Evolutionary conservation across 164 flowering plant species (phyloP).

Genomic region (Kingdonia uniflora): DNA sequence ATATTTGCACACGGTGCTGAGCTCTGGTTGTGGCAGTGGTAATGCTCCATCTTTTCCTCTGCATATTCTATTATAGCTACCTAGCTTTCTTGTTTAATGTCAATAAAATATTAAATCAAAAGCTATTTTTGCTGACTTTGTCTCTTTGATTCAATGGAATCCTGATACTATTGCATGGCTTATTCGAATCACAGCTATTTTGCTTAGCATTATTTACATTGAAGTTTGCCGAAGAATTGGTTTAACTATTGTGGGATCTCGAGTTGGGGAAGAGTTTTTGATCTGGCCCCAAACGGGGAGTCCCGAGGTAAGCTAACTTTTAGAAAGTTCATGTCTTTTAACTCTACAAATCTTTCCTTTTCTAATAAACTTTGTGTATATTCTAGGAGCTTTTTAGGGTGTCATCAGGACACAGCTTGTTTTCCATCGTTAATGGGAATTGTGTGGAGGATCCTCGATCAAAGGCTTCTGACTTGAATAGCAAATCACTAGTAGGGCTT

Average conservation of each 20-base stretch:
- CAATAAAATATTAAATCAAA: too few species aligned
- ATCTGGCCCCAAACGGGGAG: constrained; percentile 64
- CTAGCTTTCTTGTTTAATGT: too few species aligned
- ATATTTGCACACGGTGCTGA: constrained; percentile 51
- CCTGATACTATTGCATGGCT: background rate
- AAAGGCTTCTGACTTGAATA: constrained; percentile 53
- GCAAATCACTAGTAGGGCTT: constrained; percentile 43
- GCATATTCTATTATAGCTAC: too few species aligned
- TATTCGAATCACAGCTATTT: constrained; percentile 34
- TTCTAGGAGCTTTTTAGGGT: constrained; percentile 57
- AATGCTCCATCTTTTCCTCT: constrained; percentile 7
- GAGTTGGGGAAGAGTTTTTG: constrained; percentile 68
- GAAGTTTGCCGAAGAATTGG: constrained; percentile 68
- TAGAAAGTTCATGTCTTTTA: background rate
- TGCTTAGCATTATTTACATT: constrained; percentile 56
- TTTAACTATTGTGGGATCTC: constrained; percentile 51
- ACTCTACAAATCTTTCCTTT: background rate
- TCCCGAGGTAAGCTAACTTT: constrained; percentile 33
- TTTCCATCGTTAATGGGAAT: constrained; percentile 54
- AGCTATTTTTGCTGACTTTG: too few species aligned
- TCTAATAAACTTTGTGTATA: background rate
- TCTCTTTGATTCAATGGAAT: too few species aligned
- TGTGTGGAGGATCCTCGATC: constrained; percentile 65
- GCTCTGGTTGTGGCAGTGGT: constrained; percentile 53
- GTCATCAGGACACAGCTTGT: constrained; percentile 51